Evolutionary conservation across 306 rosid species (phyloP).

Genomic region (Castanea mollissima): DNA sequence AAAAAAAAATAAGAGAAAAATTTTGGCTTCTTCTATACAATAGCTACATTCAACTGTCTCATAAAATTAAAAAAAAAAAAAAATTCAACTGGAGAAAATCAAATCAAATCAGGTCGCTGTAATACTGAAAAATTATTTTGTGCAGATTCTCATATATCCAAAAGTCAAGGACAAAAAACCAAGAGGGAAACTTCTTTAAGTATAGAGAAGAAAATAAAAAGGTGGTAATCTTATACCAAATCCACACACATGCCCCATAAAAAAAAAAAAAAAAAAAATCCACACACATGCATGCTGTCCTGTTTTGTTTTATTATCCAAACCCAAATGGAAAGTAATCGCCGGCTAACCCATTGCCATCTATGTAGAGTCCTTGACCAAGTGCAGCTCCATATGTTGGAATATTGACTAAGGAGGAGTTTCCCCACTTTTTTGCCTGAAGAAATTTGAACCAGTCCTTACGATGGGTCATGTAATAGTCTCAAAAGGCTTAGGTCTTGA

Average conservation of each 20-base stretch:
- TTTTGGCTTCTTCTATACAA: no score
- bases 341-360: slow-evolving; percentile 21
- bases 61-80: no score
- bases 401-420: background rate
- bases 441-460: background rate
- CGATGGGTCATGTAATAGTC: background rate
- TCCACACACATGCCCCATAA: background rate
- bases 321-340: background rate
- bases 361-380: slow-evolving; percentile 7
- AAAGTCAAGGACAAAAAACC: background rate
- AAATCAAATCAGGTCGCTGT: no score
- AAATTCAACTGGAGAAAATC: no score
- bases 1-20: no score
- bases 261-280: background rate
- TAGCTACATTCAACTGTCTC: no score
- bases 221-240: background rate
- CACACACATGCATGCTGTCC: background rate
- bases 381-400: background rate
- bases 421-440: background rate
- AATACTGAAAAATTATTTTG: no score
- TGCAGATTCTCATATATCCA: no score
- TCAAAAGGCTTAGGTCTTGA: background rate
- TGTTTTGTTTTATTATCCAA: background rate
- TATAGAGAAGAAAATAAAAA: background rate
- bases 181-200: slow-evolving; percentile 2